phyloP scores from a whole-genome alignment of 176 grass and related monocot genomes.

The maize (Zea mays) region Zm-B73-REFERENCE-NAM-5.0 NC_050096.1:47986501-47987000 shows the following conservation, averaged over 20 bases:
- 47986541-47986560: neutral
- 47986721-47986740: too few species aligned
- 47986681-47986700: neutral
- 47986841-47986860: neutral
- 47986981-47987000: constrained; percentile 54
- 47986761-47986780: too few species aligned
- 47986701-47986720: too few species aligned
- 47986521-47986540: too few species aligned
- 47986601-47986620: neutral
- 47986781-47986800: neutral
- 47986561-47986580: neutral
- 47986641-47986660: neutral
- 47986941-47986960: neutral
- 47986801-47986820: neutral
- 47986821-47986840: neutral
- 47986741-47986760: too few species aligned
- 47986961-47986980: constrained; percentile 63
- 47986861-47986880: constrained; percentile 23
- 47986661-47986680: neutral
- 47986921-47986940: neutral
- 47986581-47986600: neutral
- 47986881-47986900: too few species aligned
- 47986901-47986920: neutral
- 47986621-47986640: neutral
- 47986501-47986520: neutral